A percentile compares a stretch with the other conserved stretches of the same genome.
These are phyloP conservation scores for Scleromitrula shiraiana DNA, from an alignment of 2,329 filamentous ascomycete genomes.

Conservation along the genomic window DNA sequence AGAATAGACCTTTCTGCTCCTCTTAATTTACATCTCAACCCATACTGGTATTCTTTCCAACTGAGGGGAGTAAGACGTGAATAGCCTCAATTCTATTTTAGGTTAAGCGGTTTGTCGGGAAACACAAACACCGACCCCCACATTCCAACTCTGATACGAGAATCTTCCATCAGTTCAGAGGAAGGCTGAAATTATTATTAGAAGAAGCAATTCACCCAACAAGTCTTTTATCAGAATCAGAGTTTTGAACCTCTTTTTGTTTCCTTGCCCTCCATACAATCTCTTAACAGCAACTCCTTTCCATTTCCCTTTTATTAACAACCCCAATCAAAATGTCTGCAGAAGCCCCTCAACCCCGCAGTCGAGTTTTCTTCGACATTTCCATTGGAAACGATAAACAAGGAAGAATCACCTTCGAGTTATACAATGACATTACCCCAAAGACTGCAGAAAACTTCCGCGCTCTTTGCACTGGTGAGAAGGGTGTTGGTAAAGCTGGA, in stretches of 20 bases:
- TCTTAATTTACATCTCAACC: too few relatives aligned
- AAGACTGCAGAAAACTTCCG: constrained; percentile 98
- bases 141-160: constrained; percentile 8
- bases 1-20: too few relatives aligned
- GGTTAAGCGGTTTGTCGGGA: background rate
- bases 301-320: constrained; percentile 12
- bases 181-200: constrained; percentile 2
- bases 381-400: constrained; percentile 64
- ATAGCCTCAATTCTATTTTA: constrained; percentile 1
- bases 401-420: constrained; percentile 80
- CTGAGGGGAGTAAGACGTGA: background rate
- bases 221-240: background rate
- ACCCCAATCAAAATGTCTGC: constrained; percentile 33
- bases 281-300: too few relatives aligned
- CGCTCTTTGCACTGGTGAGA: constrained; percentile 88
- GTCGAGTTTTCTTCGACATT: constrained; percentile 91
- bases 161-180: constrained; percentile 3
- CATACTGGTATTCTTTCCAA: too few relatives aligned
- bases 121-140: constrained; percentile 8
- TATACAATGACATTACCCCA: constrained; percentile 70
- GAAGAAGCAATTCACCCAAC: background rate
- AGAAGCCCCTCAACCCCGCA: constrained; percentile 29
- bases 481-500: constrained; percentile 71
- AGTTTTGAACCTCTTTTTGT: background rate
- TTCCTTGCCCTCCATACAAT: too few relatives aligned